Evolutionary conservation across 306 rosid genomes (phyloP).

Genomic region (Benincasa hispida): DNA sequence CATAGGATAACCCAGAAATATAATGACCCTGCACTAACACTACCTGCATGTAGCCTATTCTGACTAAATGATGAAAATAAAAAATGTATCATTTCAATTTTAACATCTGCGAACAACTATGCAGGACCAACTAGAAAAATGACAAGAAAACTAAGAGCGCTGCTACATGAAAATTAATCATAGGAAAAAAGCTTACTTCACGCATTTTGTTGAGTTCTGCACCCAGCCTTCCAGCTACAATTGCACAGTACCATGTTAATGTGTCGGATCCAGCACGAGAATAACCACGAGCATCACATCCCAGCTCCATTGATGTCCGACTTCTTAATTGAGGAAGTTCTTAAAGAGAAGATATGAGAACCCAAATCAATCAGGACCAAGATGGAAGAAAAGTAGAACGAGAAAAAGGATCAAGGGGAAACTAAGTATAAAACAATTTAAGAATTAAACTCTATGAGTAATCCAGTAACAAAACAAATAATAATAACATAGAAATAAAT

Average conservation of each 20-base stretch:
- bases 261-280: constrained; percentile 83
- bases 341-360: constrained; percentile 14
- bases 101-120: background rate
- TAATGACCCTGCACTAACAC: background rate
- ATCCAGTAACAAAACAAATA: background rate
- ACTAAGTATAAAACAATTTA: background rate
- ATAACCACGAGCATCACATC: constrained; percentile 82
- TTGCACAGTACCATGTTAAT: constrained; percentile 78
- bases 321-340: constrained; percentile 77
- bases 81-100: background rate
- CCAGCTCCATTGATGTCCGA: constrained; percentile 69
- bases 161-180: constrained; percentile 5
- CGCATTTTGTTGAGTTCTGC: constrained; percentile 71
- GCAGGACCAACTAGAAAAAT: background rate
- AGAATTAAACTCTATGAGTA: background rate
- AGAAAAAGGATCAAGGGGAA: background rate
- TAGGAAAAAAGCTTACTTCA: constrained; percentile 44
- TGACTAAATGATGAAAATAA: background rate
- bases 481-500: too few relatives aligned
- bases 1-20: background rate
- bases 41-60: background rate
- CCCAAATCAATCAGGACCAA: background rate
- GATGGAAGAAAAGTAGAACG: background rate
- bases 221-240: constrained; percentile 69
- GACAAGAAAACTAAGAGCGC: background rate